Percentiles rank a stretch among this genome's conserved stretches.
These are phyloP conservation scores for Agroathelia rolfsii DNA, from an alignment of 1,284 basidiomycete species.

Conservation along the genomic window DNA sequence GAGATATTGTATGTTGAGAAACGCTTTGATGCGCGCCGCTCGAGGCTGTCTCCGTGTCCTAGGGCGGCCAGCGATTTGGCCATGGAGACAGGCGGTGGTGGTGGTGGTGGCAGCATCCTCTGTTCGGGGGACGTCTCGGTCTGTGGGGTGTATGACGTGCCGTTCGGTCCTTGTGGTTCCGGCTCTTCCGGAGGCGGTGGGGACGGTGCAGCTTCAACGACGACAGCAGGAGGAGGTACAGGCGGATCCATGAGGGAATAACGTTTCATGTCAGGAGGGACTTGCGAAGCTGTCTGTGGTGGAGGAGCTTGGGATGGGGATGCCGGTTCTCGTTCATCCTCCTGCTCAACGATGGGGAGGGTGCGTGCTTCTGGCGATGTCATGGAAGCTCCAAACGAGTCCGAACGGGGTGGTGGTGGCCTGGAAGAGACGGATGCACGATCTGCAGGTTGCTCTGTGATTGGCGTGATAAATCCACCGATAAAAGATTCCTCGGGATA, in stretches of 20 bases:
- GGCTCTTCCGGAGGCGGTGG: conserved; percentile 8
- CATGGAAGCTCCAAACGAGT: no score
- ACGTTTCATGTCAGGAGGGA: conserved; percentile 56
- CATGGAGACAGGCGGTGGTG: conserved; percentile 43
- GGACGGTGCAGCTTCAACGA: conserved; percentile 40
- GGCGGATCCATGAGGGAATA: conserved; percentile 71
- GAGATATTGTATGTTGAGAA: conserved; percentile 95
- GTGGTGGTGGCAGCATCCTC: conserved; percentile 24
- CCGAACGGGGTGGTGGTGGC: conserved; percentile 3
- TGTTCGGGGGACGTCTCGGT: conserved; percentile 19
- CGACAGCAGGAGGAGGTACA: conserved; percentile 37
- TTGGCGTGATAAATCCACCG: conserved; percentile 37
- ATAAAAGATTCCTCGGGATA: conserved; percentile 31
- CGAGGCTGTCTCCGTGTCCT: conserved; percentile 78
- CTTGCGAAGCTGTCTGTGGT: conserved; percentile 21
- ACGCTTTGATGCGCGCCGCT: conserved; percentile 89
- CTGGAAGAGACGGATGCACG: conserved; percentile 8
- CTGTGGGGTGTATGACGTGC: conserved; percentile 20
- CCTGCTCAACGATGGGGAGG: no score
- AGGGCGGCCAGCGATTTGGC: conserved; percentile 83
- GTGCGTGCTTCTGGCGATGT: conserved; percentile 1
- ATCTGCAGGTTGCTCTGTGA: conserved; percentile 20
- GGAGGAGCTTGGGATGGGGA: conserved; percentile 13
- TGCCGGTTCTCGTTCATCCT: no score
- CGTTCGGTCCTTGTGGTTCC: conserved; percentile 15